Conservation (phyloP, 208 protist genomes). For the Borovskyia barvae region DNA sequence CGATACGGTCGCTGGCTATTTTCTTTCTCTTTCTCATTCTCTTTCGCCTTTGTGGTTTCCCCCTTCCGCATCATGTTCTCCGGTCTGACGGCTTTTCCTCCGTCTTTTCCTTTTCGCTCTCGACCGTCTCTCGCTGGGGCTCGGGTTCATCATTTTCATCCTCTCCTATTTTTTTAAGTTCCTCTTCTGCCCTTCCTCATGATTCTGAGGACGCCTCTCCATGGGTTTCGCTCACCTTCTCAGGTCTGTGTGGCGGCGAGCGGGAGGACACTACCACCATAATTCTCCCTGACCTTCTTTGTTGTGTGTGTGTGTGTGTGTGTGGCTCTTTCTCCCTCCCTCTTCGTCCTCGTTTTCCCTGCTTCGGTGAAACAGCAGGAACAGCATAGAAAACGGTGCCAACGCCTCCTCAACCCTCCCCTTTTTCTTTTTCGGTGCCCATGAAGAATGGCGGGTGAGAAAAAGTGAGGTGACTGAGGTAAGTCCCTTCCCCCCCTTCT, state of each 20-base stretch:
- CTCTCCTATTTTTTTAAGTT: not conserved
- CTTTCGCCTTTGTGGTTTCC: not conserved
- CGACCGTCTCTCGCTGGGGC: not conserved
- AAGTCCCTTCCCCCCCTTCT: not conserved
- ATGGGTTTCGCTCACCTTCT: not conserved
- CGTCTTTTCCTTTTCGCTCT: constrained; percentile 11
- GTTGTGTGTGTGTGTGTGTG: constrained; percentile 2
- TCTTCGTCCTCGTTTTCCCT: constrained; percentile 13
- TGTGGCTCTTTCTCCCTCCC: not conserved
- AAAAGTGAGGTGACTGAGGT: too few species aligned
- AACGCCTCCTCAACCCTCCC: not conserved
- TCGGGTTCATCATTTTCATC: constrained; percentile 14
- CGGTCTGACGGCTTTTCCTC: not conserved
- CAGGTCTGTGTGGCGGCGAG: not conserved
- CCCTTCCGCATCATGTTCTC: not conserved
- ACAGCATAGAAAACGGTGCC: not conserved
- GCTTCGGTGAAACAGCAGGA: not conserved
- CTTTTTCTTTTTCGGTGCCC: constrained; percentile 2
- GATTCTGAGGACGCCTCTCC: not conserved
- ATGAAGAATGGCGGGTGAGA: too few species aligned
- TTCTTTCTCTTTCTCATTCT: constrained; percentile 4
- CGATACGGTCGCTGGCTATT: not conserved
- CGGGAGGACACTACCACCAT: not conserved
- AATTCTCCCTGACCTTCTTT: constrained; percentile 15
- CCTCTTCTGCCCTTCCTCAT: constrained; percentile 10